These are phyloP conservation scores for Paulownia fortunei DNA, from an alignment of 257 asterid species.

Conservation along the genomic window DNA sequence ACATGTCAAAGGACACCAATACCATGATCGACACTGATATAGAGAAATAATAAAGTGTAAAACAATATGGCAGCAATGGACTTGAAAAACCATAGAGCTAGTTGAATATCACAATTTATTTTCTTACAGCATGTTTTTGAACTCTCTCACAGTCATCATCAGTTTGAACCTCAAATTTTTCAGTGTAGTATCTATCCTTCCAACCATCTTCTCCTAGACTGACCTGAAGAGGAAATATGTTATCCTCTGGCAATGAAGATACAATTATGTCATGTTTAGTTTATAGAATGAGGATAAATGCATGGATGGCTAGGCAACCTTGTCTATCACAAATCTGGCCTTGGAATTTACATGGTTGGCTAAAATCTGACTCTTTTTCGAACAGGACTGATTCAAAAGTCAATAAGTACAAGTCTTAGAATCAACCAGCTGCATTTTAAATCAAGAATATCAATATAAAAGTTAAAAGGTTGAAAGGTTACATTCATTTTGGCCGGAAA, in stretches of 20 bases:
- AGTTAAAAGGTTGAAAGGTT: constrained; percentile 12
- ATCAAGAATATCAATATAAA: constrained; percentile 18
- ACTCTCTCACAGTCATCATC: constrained; percentile 46
- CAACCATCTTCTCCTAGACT: constrained; percentile 68
- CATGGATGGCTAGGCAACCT: constrained; percentile 45
- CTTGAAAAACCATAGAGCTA: background rate
- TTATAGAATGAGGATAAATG: constrained; percentile 12
- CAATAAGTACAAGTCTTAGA: constrained; percentile 22
- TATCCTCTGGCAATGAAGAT: constrained; percentile 13
- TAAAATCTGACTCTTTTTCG: constrained; percentile 6
- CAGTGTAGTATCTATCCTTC: constrained; percentile 66
- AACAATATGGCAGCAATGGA: background rate
- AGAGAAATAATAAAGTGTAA: background rate
- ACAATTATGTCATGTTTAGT: constrained; percentile 10
- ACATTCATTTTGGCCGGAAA: constrained; percentile 33
- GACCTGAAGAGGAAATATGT: constrained; percentile 48
- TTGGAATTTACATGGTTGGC: constrained; percentile 6
- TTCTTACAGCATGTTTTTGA: constrained; percentile 55
- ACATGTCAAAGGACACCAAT: constrained; percentile 16
- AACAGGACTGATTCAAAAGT: constrained; percentile 37
- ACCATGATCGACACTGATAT: background rate
- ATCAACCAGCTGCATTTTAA: constrained; percentile 21
- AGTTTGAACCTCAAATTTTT: constrained; percentile 51
- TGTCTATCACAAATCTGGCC: constrained; percentile 41
- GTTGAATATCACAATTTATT: constrained; percentile 13